Conservation (phyloP, 108 stramenopile genomes). For the Discostella stelligeroides region DNA sequence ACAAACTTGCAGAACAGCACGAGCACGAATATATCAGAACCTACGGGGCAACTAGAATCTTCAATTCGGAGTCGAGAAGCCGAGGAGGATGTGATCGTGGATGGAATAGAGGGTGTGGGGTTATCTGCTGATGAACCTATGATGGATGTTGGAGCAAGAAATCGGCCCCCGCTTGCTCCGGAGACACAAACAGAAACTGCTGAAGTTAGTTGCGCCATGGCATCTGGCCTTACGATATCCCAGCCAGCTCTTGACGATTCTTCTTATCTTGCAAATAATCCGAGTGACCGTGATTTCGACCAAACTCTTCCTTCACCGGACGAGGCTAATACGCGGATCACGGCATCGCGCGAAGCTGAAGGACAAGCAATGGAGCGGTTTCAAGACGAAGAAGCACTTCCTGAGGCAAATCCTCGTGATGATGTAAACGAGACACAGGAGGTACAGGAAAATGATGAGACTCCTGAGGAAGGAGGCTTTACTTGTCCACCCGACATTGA, state of each 20-base stretch:
- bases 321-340: neutral
- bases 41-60: neutral
- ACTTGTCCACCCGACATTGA: conserved; percentile 92
- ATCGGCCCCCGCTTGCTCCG: conserved; percentile 1
- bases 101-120: neutral
- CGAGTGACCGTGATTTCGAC: too few species aligned
- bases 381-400: conserved; percentile 9
- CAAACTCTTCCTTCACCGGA: neutral
- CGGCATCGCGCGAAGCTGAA: neutral
- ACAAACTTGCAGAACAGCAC: conserved; percentile 3
- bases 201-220: conserved; percentile 28
- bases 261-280: conserved; percentile 6
- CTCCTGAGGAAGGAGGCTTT: conserved; percentile 32
- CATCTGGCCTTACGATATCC: conserved; percentile 60
- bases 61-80: neutral
- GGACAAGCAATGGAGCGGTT: neutral
- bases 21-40: too few species aligned
- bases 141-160: neutral
- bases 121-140: neutral
- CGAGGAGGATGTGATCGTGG: neutral
- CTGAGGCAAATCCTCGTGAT: conserved; percentile 3
- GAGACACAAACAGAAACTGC: conserved; percentile 4
- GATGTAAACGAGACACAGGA: neutral
- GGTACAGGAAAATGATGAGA: conserved; percentile 14
- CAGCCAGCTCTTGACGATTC: conserved; percentile 26